Base-by-base conservation (phyloP, 164 flowering plant genomes). In the Santalum album region DNA sequence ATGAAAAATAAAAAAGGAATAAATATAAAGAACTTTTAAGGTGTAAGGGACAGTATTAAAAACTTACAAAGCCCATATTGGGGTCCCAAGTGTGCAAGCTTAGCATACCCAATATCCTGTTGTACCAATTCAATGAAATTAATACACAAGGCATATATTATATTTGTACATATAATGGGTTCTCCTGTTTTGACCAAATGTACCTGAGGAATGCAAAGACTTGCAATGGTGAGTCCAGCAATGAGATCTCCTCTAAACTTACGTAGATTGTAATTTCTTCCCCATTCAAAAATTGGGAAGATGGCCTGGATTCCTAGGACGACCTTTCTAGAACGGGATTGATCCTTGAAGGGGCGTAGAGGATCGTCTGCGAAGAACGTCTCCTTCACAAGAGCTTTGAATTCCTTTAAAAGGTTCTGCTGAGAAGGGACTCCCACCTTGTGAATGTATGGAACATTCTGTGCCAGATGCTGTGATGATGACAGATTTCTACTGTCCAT, bases 171-270 rank as follows among this genome's bases (percentile, higher is more conserved):
- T 38, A 38, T 38, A 32, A 6, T 32, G 36, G 36, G 0, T 32
- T 32, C 17, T 36, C 7, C 26, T 36, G 44, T 47, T n/a, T n/a
- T n/a, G n/a, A n/a, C n/a, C n/a, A n/a, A n/a, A n/a, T n/a, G 34
- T 69, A 84, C 89, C 91, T 87, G 96, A 64, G 96, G 96, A 59
- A 87, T 84, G 72, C 86, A 79, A 36, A 87, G 84, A 65, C 91
- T 87, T 16, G 96, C 96, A 72, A 87, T 84, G 40, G 91, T 84
- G 49, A 87, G 75, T 22, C 96, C 96, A 3, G 96, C 74, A 54
- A 87, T 67, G 12, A 87, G 44, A 64, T 87, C 96, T 18, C 91
- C 87, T 72, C 63, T 70, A 23, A 87, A 71, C 51, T 78, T 81
- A 0, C 32, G 26, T 1, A 79, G 60, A 56, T 66, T 81, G 65